Percentiles rank a stretch among this genome's conserved stretches.
These are phyloP conservation scores for Cruciata laevipes DNA, from an alignment of 257 asterid species.

Conservation along the genomic window DNA sequence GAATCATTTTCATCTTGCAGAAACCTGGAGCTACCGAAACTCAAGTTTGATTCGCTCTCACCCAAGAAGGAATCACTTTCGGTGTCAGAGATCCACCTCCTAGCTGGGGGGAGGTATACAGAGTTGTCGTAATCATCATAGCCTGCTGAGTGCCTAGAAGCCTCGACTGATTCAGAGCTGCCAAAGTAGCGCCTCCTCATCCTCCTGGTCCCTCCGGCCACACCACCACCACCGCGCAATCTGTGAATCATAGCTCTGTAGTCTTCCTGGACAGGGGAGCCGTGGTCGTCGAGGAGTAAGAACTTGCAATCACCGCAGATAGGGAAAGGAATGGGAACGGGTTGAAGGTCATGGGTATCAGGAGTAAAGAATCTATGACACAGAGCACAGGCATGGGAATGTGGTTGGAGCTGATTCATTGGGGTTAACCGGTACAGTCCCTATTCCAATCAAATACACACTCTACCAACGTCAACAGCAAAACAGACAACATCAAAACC, in stretches of 20 bases:
- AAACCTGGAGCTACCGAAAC: constrained; percentile 60
- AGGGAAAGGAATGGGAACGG: constrained; percentile 12
- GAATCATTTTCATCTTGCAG: constrained; percentile 51
- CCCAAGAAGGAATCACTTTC: constrained; percentile 76
- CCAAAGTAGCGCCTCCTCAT: constrained; percentile 31
- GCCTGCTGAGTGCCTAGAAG: constrained; percentile 39
- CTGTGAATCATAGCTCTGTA: constrained; percentile 28
- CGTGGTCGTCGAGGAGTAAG: constrained; percentile 61
- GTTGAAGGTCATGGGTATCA: constrained; percentile 41
- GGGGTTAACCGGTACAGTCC: neutral
- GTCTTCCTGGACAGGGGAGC: constrained; percentile 41
- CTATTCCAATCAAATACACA: neutral
- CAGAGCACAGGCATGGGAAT: constrained; percentile 40
- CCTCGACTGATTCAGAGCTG: constrained; percentile 59
- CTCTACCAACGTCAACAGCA: too few relatives aligned
- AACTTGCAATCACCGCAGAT: constrained; percentile 81
- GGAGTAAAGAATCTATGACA: constrained; percentile 44
- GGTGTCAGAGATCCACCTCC: constrained; percentile 64
- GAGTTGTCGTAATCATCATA: constrained; percentile 37
- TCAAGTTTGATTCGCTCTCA: constrained; percentile 63
- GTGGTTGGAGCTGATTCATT: neutral
- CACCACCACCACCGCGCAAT: constrained; percentile 33
- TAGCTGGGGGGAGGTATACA: constrained; percentile 29
- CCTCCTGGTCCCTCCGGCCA: constrained; percentile 16
- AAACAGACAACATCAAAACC: neutral